Evolutionary conservation across 176 grass and related monocot species (phyloP).

Genomic region (Aegilops bicornis): DNA sequence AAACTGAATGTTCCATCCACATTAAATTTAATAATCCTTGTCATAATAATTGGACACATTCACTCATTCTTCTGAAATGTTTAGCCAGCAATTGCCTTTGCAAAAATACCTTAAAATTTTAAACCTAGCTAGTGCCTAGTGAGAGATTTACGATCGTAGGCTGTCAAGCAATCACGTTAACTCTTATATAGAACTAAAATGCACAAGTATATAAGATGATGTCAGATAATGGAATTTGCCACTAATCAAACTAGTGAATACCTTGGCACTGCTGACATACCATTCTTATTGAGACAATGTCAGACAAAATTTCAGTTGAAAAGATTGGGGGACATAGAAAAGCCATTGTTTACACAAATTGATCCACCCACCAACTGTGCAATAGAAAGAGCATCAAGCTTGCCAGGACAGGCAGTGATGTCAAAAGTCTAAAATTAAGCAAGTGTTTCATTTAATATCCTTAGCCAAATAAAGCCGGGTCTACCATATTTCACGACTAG

Average conservation of each 20-base stretch:
- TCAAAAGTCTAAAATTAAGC: not conserved
- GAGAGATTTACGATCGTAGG: not conserved
- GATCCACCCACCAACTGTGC: not conserved
- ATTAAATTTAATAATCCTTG: not conserved
- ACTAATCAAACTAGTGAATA: too few relatives aligned
- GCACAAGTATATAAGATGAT: too few relatives aligned
- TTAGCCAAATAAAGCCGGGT: too few relatives aligned
- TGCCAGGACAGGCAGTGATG: not conserved
- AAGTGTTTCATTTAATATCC: not conserved
- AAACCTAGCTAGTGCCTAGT: not conserved
- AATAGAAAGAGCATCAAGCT: not conserved
- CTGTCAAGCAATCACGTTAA: not conserved
- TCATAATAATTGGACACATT: not conserved
- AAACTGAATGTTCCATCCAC: too few relatives aligned
- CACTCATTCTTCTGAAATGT: not conserved
- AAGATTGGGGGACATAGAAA: not conserved
- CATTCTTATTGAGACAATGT: too few relatives aligned
- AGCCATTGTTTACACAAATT: not conserved
- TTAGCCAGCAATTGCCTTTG: not conserved
- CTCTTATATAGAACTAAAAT: too few relatives aligned
- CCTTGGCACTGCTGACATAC: too few relatives aligned
- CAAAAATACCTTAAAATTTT: not conserved
- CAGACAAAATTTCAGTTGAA: too few relatives aligned
- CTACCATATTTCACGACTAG: too few relatives aligned
- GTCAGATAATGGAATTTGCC: not conserved